Evolutionary conservation across 805 yeast genomes (phyloP).

Genomic region (Metschnikowia sp.): DNA sequence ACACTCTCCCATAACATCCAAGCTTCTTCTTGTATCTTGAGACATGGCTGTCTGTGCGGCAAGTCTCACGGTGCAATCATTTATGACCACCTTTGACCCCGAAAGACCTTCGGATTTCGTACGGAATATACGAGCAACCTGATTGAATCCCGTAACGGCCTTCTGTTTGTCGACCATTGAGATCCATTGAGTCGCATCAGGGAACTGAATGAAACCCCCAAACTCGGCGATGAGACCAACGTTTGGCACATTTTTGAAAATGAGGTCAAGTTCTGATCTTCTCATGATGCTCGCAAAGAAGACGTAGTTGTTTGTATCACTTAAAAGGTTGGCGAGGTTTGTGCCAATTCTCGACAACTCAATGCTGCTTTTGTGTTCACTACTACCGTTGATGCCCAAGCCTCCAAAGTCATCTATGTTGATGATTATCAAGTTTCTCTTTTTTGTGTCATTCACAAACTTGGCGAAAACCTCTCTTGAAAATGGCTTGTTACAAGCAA

Average conservation of each 20-base stretch:
- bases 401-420: slow-evolving; percentile 46
- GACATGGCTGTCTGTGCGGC: slow-evolving; percentile 69
- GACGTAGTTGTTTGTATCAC: slow-evolving; percentile 60
- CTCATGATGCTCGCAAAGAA: slow-evolving; percentile 68
- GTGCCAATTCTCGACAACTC: slow-evolving; percentile 46
- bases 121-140: slow-evolving; percentile 51
- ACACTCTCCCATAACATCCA: slow-evolving; percentile 74
- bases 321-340: slow-evolving; percentile 56
- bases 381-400: slow-evolving; percentile 16
- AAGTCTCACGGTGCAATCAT: slow-evolving; percentile 73
- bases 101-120: slow-evolving; percentile 75
- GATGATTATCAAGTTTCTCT: slow-evolving; percentile 49
- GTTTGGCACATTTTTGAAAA: slow-evolving; percentile 62
- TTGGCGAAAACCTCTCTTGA: slow-evolving; percentile 30
- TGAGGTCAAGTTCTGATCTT: slow-evolving; percentile 60
- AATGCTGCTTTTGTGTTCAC: slow-evolving; percentile 11
- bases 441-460: slow-evolving; percentile 23
- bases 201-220: slow-evolving; percentile 72
- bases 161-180: slow-evolving; percentile 52
- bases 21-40: slow-evolving; percentile 58
- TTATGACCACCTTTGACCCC: slow-evolving; percentile 66
- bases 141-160: slow-evolving; percentile 53
- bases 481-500: slow-evolving; percentile 28
- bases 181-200: slow-evolving; percentile 54
- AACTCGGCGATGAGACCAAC: slow-evolving; percentile 87